Percentiles rank a stretch among this genome's conserved stretches.
Evolutionary conservation across 805 yeast genomes (phyloP).

Genomic region (Teunomyces lycoperdinae): DNA sequence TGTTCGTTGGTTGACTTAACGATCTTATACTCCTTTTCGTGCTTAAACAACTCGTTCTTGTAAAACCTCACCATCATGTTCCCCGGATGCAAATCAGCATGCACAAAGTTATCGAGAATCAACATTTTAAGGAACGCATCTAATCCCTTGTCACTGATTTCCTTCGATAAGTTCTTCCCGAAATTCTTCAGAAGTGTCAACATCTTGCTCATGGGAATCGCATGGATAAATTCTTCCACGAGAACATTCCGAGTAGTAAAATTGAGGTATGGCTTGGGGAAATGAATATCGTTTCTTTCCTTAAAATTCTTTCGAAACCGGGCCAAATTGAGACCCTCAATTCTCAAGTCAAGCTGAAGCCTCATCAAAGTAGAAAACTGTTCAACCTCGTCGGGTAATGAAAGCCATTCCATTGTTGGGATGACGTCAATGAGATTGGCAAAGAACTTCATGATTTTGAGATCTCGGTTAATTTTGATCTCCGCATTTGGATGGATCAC

Average conservation of each 20-base stretch:
- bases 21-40: constrained; percentile 41
- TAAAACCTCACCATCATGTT: constrained; percentile 78
- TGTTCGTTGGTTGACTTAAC: constrained; percentile 42
- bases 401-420: constrained; percentile 98
- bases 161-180: constrained; percentile 58
- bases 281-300: constrained; percentile 57
- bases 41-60: constrained; percentile 44
- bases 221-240: constrained; percentile 83
- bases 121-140: constrained; percentile 93
- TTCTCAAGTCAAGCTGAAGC: constrained; percentile 81
- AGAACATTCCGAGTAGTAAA: constrained; percentile 69
- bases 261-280: constrained; percentile 72
- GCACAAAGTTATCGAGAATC: constrained; percentile 88
- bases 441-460: constrained; percentile 77
- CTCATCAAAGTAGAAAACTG: constrained; percentile 86
- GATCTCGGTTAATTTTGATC: constrained; percentile 69
- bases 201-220: constrained; percentile 75
- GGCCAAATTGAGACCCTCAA: constrained; percentile 79
- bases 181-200: constrained; percentile 46
- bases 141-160: constrained; percentile 74
- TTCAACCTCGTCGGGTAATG: constrained; percentile 90
- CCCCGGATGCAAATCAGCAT: constrained; percentile 97
- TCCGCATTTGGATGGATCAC: constrained; percentile 89
- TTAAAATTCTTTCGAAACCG: constrained; percentile 70
- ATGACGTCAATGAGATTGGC: constrained; percentile 66